Evolutionary conservation across 2,329 filamentous ascomycete genomes (phyloP).

Genomic region (Leptographium lundbergii): DNA sequence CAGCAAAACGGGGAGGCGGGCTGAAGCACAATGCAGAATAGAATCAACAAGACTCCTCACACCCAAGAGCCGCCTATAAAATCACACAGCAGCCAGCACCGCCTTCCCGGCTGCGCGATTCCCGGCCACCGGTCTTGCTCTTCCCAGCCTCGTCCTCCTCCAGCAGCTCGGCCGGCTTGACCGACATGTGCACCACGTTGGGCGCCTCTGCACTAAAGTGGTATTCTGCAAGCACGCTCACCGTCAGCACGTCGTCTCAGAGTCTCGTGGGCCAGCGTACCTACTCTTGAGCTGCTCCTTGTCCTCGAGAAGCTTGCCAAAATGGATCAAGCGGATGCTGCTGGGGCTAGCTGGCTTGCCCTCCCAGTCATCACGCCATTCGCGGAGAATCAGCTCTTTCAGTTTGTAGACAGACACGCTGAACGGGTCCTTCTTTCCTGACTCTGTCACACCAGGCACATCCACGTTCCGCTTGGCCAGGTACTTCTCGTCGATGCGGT

Average conservation of each 20-base stretch:
- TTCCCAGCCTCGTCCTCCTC: slow-evolving; percentile 65
- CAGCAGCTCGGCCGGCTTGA: slow-evolving; percentile 76
- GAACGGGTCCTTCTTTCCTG: slow-evolving; percentile 60
- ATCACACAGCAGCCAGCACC: slow-evolving; percentile 37
- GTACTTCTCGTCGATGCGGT: slow-evolving; percentile 81
- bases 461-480: slow-evolving; percentile 67
- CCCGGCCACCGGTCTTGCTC: slow-evolving; percentile 36
- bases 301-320: slow-evolving; percentile 82
- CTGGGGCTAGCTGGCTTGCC: slow-evolving; percentile 72
- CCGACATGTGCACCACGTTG: slow-evolving; percentile 91
- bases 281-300: slow-evolving; percentile 74
- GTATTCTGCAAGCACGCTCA: slow-evolving; percentile 46
- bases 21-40: not conserved
- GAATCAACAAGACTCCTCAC: not conserved
- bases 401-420: slow-evolving; percentile 87
- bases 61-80: slow-evolving; percentile 22
- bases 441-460: slow-evolving; percentile 51
- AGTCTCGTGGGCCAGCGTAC: slow-evolving; percentile 11
- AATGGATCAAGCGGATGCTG: slow-evolving; percentile 82
- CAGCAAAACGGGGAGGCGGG: not conserved
- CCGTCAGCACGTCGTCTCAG: not conserved
- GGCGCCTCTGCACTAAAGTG: slow-evolving; percentile 61
- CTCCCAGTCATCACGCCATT: slow-evolving; percentile 92
- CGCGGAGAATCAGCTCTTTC: slow-evolving; percentile 84
- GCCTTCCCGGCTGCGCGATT: slow-evolving; percentile 27